Evolutionary conservation across 225 moss, liverwort and hornwort genomes (phyloP).

Genomic region (Ulota crispa): DNA sequence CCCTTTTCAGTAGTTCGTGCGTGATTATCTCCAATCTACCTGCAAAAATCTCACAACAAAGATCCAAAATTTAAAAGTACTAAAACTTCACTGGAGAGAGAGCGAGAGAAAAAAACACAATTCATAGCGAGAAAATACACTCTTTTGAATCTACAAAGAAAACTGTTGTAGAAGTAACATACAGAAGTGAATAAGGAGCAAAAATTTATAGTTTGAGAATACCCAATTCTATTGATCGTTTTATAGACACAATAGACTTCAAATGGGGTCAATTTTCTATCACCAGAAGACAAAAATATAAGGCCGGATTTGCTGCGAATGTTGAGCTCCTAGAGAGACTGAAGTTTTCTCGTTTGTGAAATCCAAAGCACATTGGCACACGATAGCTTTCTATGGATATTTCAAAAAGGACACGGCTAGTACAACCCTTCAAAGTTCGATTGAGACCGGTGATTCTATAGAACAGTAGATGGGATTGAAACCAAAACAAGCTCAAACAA

Average conservation of each 20-base stretch:
- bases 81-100: too few species aligned
- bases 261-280: neutral
- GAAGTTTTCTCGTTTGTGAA: neutral
- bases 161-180: neutral
- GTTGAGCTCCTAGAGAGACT: neutral
- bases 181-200: neutral
- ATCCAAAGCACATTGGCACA: neutral
- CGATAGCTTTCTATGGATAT: neutral
- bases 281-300: neutral
- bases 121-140: constrained; percentile 3
- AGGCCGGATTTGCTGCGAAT: neutral
- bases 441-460: neutral
- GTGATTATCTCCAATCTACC: constrained; percentile 7
- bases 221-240: neutral
- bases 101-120: neutral
- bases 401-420: neutral
- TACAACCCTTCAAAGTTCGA: neutral
- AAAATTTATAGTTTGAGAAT: neutral
- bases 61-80: neutral
- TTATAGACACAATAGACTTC: neutral
- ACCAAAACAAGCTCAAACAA: constrained; percentile 8
- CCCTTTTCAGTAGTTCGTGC: neutral
- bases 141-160: neutral
- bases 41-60: constrained; percentile 11
- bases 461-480: neutral